Percentiles rank a stretch among this genome's conserved stretches.
These are phyloP conservation scores for Lepiota subincarnata DNA, from an alignment of 768 basidiomycete genomes.

Conservation along the genomic window DNA sequence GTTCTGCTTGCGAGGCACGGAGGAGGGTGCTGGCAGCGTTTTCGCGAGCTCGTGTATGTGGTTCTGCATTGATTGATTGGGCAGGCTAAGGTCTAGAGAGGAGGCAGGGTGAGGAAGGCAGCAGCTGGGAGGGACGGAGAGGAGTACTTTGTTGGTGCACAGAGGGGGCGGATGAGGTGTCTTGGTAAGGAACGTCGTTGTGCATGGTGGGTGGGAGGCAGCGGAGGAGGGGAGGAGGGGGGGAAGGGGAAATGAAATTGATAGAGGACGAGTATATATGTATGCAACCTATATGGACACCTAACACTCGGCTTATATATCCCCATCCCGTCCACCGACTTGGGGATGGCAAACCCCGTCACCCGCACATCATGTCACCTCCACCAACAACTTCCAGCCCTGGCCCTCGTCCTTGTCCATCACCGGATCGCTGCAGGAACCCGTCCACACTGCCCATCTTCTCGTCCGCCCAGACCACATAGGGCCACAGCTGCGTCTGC, in stretches of 20 bases:
- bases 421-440: not conserved
- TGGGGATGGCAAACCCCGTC: constrained; percentile 7
- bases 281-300: constrained; percentile 18
- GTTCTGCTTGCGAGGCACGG: constrained; percentile 88
- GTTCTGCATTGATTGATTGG: constrained; percentile 68
- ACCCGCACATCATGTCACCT: constrained; percentile 5
- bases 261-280: constrained; percentile 32
- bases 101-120: constrained; percentile 15
- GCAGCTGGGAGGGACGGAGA: constrained; percentile 12
- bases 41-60: constrained; percentile 81
- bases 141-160: constrained; percentile 33
- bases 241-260: constrained; percentile 19
- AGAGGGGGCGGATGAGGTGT: constrained; percentile 18
- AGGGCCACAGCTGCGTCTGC: not conserved
- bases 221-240: constrained; percentile 16
- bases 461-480: not conserved
- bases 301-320: constrained; percentile 6
- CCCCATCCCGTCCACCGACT: not conserved
- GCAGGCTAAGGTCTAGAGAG: constrained; percentile 52
- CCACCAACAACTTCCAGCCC: not conserved
- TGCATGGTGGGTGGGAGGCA: constrained; percentile 28
- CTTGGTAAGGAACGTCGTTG: constrained; percentile 25
- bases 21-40: constrained; percentile 76
- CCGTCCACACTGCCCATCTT: not conserved
- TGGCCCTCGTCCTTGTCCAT: not conserved